Percentiles rank a stretch among this genome's conserved stretches.
Conservation (phyloP, 768 basidiomycete species). For the Galerina marginata region DNA sequence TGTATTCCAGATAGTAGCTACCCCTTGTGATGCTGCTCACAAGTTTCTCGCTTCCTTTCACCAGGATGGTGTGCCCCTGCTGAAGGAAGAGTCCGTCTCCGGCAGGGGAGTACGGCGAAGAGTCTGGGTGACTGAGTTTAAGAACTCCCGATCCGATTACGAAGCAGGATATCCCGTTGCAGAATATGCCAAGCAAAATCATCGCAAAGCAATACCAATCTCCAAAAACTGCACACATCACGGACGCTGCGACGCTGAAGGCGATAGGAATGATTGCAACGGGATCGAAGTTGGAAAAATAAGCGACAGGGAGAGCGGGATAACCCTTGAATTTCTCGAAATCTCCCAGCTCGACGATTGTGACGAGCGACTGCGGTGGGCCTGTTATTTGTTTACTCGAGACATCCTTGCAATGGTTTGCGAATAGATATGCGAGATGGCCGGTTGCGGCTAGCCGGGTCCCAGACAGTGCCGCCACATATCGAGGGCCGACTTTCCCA, state of each 20-base stretch:
- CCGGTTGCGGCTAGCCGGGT: conserved; percentile 17
- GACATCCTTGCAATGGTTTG: conserved; percentile 12
- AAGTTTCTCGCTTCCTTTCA: conserved; percentile 20
- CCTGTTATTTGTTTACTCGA: background rate
- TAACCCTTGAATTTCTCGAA: conserved; percentile 6
- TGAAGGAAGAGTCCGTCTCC: conserved; percentile 21
- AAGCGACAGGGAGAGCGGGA: conserved; percentile 8
- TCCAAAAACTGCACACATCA: conserved; percentile 13
- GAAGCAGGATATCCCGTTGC: conserved; percentile 21
- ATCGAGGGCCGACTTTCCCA: conserved; percentile 17
- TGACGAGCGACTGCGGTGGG: conserved; percentile 9
- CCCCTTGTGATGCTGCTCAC: conserved; percentile 20
- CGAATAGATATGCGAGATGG: conserved; percentile 19
- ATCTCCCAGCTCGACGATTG: conserved; percentile 17
- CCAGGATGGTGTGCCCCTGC: conserved; percentile 9
- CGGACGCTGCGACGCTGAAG: conserved; percentile 13
- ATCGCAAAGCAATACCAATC: conserved; percentile 24
- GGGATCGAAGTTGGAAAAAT: conserved; percentile 16
- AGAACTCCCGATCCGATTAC: conserved; percentile 21
- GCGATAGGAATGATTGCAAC: conserved; percentile 10
- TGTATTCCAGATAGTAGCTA: conserved; percentile 15
- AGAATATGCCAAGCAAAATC: conserved; percentile 19
- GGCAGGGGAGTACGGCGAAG: conserved; percentile 21
- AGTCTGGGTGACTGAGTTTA: conserved; percentile 9
- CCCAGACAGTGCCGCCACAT: conserved; percentile 17